These are phyloP conservation scores for Hygrocybe punicea DNA, from an alignment of 768 basidiomycete species.

Conservation along the genomic window DNA sequence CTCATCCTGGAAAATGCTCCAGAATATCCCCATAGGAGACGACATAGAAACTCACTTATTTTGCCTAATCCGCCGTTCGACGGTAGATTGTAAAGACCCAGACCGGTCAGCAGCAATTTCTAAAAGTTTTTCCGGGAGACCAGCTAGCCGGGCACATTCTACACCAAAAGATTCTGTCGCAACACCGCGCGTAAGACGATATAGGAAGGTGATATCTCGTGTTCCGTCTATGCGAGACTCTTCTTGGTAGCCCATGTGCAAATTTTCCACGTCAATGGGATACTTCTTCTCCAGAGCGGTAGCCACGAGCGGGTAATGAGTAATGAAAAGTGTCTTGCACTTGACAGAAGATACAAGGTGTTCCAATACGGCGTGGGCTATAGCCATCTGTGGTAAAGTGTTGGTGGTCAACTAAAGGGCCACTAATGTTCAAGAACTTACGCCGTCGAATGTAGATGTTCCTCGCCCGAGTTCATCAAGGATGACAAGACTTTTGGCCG, in stretches of 20 bases:
- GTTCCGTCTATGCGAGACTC: constrained; percentile 67
- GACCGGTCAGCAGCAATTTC: constrained; percentile 55
- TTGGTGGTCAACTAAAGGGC: not conserved
- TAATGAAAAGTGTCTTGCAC: constrained; percentile 87
- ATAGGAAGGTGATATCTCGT: constrained; percentile 84
- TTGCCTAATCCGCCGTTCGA: constrained; percentile 46
- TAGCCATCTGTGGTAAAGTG: constrained; percentile 67
- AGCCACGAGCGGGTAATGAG: constrained; percentile 90
- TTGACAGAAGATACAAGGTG: constrained; percentile 56
- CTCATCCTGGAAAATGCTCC: constrained; percentile 15
- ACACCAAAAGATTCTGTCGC: constrained; percentile 87
- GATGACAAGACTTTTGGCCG: constrained; percentile 76
- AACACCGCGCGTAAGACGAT: constrained; percentile 66
- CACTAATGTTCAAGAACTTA: constrained; percentile 25
- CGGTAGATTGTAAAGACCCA: constrained; percentile 49
- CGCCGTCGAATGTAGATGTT: constrained; percentile 90
- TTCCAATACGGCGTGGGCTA: constrained; percentile 77
- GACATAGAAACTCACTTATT: constrained; percentile 44
- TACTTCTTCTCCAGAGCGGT: constrained; percentile 57
- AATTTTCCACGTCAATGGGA: constrained; percentile 61
- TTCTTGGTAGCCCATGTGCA: constrained; percentile 84
- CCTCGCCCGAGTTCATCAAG: constrained; percentile 89
- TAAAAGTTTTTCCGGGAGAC: constrained; percentile 70
- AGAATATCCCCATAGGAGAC: not conserved
- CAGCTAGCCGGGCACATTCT: constrained; percentile 87